These are phyloP conservation scores for Pseudoturritis turrita DNA, from an alignment of 345 rosid species.

Conservation along the genomic window DNA sequence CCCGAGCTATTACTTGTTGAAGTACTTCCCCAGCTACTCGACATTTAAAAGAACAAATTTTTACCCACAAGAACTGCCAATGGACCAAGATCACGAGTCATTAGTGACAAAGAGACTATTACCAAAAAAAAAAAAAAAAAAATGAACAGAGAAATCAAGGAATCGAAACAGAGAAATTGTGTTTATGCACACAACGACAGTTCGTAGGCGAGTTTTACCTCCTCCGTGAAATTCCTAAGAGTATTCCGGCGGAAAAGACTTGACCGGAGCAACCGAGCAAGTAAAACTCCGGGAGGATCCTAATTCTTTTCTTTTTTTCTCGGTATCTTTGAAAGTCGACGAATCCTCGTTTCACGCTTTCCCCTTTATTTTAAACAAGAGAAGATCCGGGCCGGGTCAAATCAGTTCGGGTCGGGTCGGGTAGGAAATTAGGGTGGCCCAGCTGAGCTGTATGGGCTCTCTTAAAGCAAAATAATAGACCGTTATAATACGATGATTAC, in stretches of 20 bases:
- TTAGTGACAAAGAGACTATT: background rate
- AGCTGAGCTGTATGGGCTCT: background rate
- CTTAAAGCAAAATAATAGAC: background rate
- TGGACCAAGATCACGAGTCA: background rate
- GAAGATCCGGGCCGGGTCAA: background rate
- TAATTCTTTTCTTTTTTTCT: too few species aligned
- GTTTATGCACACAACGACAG: too few species aligned
- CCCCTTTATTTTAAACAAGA: background rate
- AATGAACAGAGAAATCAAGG: too few species aligned
- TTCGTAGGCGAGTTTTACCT: too few species aligned
- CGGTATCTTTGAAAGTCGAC: too few species aligned
- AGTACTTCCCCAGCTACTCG: conserved; percentile 18
- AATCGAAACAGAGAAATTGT: too few species aligned
- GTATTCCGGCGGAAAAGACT: background rate
- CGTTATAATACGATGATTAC: too few species aligned
- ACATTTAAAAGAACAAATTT: conserved; percentile 17
- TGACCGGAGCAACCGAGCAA: background rate
- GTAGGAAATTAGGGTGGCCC: background rate
- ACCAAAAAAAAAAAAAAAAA: too few species aligned
- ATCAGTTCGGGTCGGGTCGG: conserved; percentile 15
- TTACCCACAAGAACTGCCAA: background rate
- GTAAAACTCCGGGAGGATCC: too few species aligned
- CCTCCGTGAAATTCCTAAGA: too few species aligned
- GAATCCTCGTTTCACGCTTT: too few species aligned
- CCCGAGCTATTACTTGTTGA: background rate